Conservation (phyloP, 306 rosid genomes). For the Coriaria nepalensis region DNA sequence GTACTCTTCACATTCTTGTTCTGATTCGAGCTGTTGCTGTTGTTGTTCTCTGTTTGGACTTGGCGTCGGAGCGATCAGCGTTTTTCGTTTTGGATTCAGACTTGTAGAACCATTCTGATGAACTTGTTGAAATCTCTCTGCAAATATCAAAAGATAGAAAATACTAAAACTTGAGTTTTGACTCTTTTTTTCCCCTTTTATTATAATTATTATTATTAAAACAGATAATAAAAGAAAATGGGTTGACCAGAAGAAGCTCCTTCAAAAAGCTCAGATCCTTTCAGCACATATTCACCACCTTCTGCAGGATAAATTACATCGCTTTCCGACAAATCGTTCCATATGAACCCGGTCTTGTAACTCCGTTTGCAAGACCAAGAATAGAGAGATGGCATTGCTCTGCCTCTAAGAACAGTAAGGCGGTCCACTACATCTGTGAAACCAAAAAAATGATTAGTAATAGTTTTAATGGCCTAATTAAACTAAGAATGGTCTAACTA, state of each 20-base stretch:
- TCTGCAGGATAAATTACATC: conserved; percentile 63
- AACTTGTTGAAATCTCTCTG: conserved; percentile 47
- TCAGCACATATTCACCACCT: conserved; percentile 75
- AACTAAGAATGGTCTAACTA: not conserved
- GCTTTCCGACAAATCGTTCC: conserved; percentile 62
- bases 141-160: not conserved
- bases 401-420: conserved; percentile 58
- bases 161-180: too few species aligned
- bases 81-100: conserved; percentile 14
- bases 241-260: conserved; percentile 31
- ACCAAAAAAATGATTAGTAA: not conserved
- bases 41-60: conserved; percentile 17
- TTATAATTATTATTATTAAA: too few species aligned
- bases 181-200: too few species aligned
- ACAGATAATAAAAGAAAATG: not conserved
- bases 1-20: conserved; percentile 26
- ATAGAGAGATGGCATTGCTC: conserved; percentile 68
- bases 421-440: conserved; percentile 60
- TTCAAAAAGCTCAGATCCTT: conserved; percentile 64
- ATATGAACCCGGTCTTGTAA: conserved; percentile 76
- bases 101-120: not conserved
- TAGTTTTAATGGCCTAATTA: not conserved
- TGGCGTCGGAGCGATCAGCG: conserved; percentile 11
- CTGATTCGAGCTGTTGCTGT: not conserved
- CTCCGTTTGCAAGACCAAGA: conserved; percentile 96